Base-by-base conservation (phyloP, 495 filamentous ascomycete genomes). In the Talaromyces borbonicus region DNA sequence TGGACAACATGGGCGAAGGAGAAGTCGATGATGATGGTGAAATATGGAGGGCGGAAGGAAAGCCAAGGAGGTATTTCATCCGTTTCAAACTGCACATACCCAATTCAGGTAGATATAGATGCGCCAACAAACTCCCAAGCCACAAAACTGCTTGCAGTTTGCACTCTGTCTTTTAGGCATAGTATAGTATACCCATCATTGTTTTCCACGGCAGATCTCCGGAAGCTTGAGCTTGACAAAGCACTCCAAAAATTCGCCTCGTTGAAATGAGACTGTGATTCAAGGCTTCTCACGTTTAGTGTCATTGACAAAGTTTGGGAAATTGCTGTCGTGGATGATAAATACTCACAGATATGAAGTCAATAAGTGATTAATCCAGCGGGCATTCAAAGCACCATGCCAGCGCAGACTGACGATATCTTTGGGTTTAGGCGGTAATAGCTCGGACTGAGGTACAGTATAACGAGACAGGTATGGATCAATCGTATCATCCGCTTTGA, bases 391-490 rank as follows among this genome's bases (percentile, higher is more conserved):
- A 14, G 73, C 38, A 0, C 69, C 72, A n/a, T 62, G 59, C 73
- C 73, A 76, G 49, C 59, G 65, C 20, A 76, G 43, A 15, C 54
- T 62, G n/a, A 72, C 43, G 3, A 74, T 43, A 35, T 66, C 54
- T 9, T 50, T 35, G 8, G 52, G 8, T 7, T 47, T 43, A 8
- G 50, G 6, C 5, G 43, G 45, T 4, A 43, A 35, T 11, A 54
- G 49, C 14, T 63, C 61, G 3, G 58, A 55, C 0, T 68, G 67
- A 11, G 84, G 85, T 5, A 81, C 69, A n/a, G 66, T 56, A 59
- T 96, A 98, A n/a, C 84, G 79, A 45, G 80, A 80, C 9, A 98
- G 68, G 54, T 83, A 90, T 0, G 87, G 70, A 58, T 97, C 87
- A 37, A 95, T 75, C 12, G 67, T 62, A 58, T 95, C 87, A n/a